A percentile compares a stretch with the other conserved stretches of the same genome.
These are phyloP conservation scores for Polygonum maritimum DNA, from an alignment of 148 eudicot genomes.

Conservation along the genomic window DNA sequence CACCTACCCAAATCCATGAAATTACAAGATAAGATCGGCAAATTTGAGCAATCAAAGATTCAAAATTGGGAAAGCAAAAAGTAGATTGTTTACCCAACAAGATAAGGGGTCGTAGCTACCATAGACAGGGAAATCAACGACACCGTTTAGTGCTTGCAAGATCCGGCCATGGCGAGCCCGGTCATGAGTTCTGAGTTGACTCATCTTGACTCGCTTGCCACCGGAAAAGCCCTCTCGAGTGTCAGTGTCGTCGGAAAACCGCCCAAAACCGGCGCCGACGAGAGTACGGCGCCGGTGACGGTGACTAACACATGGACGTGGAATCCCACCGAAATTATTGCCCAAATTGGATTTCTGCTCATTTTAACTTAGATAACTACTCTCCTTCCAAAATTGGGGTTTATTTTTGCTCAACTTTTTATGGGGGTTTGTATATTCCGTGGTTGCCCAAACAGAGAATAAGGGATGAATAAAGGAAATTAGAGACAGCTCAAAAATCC, in stretches of 20 bases:
- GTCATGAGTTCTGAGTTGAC: constrained; percentile 77
- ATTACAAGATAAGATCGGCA: background rate
- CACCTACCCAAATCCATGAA: background rate
- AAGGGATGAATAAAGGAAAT: constrained; percentile 3
- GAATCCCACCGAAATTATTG: constrained; percentile 11
- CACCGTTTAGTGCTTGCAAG: constrained; percentile 53
- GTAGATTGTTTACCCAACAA: constrained; percentile 57
- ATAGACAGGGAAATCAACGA: constrained; percentile 67
- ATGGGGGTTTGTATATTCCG: background rate
- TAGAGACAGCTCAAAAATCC: background rate
- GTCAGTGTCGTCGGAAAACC: constrained; percentile 38
- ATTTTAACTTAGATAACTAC: background rate
- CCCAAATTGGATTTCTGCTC: constrained; percentile 20
- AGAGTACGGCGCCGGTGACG: constrained; percentile 17
- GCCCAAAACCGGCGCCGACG: constrained; percentile 19
- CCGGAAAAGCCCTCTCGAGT: constrained; percentile 66
- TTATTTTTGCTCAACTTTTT: background rate
- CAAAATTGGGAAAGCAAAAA: constrained; percentile 1
- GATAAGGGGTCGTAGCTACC: constrained; percentile 79
- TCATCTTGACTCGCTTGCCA: constrained; percentile 50
- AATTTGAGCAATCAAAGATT: no score
- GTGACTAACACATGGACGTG: constrained; percentile 22
- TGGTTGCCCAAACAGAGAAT: constrained; percentile 1
- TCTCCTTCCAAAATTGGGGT: background rate
- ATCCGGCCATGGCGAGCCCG: constrained; percentile 55